Evolutionary conservation across 148 eudicot species (phyloP), one percentile per base, ranked within the genome.

Genomic region (Hydrangea macrophylla): DNA sequence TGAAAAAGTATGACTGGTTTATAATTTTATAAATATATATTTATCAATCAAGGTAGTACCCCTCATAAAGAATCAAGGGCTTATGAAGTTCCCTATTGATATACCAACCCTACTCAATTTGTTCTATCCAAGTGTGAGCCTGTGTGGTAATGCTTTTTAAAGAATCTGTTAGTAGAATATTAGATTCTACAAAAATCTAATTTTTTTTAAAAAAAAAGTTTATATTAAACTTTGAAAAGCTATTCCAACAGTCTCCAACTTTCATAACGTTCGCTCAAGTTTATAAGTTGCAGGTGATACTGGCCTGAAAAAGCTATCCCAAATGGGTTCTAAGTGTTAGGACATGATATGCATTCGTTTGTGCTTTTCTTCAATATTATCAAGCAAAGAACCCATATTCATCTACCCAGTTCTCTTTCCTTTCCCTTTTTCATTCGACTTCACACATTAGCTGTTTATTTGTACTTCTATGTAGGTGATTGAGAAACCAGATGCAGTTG

Each of bases 401-500:
- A 23, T 25, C 25, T 24, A 7, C 35, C 13, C 61, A 17, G 31
- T 26, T 45, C 28, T 62, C 50, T 11, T 42, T 8, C 17, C 53
- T 51, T 44, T 7, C 39, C 28, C 59, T 5, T 18, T 39, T 23
- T 9, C 27, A 18, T 42, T 39, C 9, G 27, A 42, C 56, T 9
- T n/a, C 35, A 37, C 36, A 48, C 39, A 24, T 64, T 62, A 37
- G 75, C 68, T 24, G 22, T 23, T 51, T 64, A 10, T 51, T 59
- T 35, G 33, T 58, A 62, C 30, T 39, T 74, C 25, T 65, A 44
- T 69, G 25, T 63, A 94, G 99, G 90, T 84, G 54, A 78, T 72
- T 68, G 95, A 86, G 70, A 78, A 81, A 61, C 78, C 83, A 48
- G 89, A 85, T 79, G 96, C 96, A 61, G 73, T 84, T 75, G 78